Evolutionary conservation across 2,329 filamentous ascomycete genomes (phyloP), one percentile per base, ranked within the genome.

Genomic region (Elsinoe perseae): DNA sequence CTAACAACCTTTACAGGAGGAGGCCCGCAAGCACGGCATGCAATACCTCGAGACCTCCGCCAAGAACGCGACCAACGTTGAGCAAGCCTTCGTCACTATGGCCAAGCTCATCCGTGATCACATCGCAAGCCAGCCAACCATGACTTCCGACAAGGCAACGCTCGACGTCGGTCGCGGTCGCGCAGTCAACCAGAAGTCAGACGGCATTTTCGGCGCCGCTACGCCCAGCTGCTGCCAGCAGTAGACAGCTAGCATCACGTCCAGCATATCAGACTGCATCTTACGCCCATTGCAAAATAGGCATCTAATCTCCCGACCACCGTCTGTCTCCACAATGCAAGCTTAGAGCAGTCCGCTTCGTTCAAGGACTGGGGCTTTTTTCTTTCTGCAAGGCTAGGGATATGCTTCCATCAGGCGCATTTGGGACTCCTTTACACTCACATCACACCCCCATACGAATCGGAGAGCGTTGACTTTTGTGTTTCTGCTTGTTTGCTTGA

Each of bases 71-170:
- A 95, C 88, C 77, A 98, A 98, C 74, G 93, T 98, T 73, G 93
- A 98, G 79, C 93, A 98, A 78, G 92, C 93, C 70, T 98, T 98
- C 86, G 77, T 98, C 77, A 98, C 93, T 73, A 98, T 98, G 93
- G 93, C 93, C 67, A 56, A 56, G 53, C 53, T 56, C 40, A 56
- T 56, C 42, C 53, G 53, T 21, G 53, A 56, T 21, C 53, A 56
- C 53, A 56, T 56, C 40, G 53, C 53, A 25, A 56, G 53, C 53
- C 53, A 56, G 42, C 53, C 53, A 6, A 56, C 53, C 27, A 56
- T 56, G 53, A 40, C 53, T 23, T 56, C 53, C 34, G 53, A 56
- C 53, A 56, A 56, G 53, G 53, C 53, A 14, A 56, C 53, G 12
- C 42, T 56, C 23, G 53, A 56, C 21, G 53, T 56, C 20, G 53